Evolutionary conservation across 192 early-diverging fungal species (phyloP).

Genomic region (Coemansia sp.): DNA sequence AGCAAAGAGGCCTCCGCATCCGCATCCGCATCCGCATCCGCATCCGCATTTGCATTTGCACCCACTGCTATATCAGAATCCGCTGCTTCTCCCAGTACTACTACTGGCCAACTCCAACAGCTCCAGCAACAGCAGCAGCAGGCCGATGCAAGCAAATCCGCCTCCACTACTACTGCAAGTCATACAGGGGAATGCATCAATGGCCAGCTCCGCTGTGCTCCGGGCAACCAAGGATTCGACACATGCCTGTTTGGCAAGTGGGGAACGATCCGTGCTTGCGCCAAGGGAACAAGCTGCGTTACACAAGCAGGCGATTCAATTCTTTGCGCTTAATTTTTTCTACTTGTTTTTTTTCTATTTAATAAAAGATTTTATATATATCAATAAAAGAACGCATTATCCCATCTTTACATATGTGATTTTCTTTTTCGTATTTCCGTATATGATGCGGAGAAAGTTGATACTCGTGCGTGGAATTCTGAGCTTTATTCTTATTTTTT

Average conservation of each 20-base stretch:
- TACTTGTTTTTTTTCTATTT: neutral
- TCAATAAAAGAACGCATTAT: neutral
- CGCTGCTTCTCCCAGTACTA: too few species aligned
- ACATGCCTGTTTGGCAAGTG: constrained; percentile 39
- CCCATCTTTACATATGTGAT: neutral
- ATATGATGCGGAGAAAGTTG: constrained; percentile 4
- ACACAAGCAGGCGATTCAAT: constrained; percentile 9
- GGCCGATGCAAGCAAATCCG: too few species aligned
- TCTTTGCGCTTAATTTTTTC: constrained; percentile 30
- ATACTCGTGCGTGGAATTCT: too few species aligned
- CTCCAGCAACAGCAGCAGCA: neutral
- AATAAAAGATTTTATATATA: neutral
- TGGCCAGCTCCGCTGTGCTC: constrained; percentile 20
- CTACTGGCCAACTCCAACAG: too few species aligned
- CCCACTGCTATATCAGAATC: too few species aligned
- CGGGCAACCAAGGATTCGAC: constrained; percentile 13
- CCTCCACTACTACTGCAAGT: too few species aligned
- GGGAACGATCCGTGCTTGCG: constrained; percentile 32
- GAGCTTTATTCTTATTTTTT: too few species aligned
- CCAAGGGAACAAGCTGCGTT: constrained; percentile 22
- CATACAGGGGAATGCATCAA: neutral
- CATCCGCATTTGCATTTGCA: too few species aligned
- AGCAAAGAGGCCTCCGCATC: too few species aligned
- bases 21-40: too few species aligned
- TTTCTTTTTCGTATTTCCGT: neutral